These are phyloP conservation scores for Trichoderma guizhouense DNA, from an alignment of 2,329 filamentous ascomycete species.

Conservation along the genomic window DNA sequence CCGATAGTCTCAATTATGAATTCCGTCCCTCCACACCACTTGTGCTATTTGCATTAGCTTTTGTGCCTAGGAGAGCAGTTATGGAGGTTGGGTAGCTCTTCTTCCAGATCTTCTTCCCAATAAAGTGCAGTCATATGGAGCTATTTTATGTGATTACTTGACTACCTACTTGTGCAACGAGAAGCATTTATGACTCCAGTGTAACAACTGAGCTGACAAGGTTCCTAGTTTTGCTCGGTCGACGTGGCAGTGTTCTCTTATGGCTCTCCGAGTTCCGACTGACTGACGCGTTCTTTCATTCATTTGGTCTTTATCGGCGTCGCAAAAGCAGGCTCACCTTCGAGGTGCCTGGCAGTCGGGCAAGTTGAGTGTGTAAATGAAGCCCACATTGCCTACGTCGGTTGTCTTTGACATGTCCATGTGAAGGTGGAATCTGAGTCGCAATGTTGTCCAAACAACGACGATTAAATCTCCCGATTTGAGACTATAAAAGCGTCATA, in stretches of 20 bases:
- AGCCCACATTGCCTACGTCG: background rate
- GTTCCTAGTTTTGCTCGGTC: background rate
- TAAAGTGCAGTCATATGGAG: background rate
- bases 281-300: background rate
- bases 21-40: background rate
- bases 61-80: background rate
- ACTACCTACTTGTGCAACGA: background rate
- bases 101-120: background rate
- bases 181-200: background rate
- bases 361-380: background rate
- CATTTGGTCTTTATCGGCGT: background rate
- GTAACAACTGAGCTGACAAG: background rate
- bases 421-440: background rate
- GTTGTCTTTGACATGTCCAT: background rate
- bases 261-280: background rate
- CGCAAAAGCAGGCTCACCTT: background rate
- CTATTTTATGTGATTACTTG: background rate
- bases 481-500: background rate
- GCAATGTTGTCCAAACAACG: background rate
- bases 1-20: background rate
- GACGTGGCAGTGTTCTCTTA: background rate
- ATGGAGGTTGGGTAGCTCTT: background rate
- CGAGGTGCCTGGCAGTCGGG: background rate
- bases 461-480: background rate
- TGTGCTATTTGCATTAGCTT: background rate